Evolutionary conservation across 108 stramenopile species (phyloP).

Genomic region (Fragilaria radians): DNA sequence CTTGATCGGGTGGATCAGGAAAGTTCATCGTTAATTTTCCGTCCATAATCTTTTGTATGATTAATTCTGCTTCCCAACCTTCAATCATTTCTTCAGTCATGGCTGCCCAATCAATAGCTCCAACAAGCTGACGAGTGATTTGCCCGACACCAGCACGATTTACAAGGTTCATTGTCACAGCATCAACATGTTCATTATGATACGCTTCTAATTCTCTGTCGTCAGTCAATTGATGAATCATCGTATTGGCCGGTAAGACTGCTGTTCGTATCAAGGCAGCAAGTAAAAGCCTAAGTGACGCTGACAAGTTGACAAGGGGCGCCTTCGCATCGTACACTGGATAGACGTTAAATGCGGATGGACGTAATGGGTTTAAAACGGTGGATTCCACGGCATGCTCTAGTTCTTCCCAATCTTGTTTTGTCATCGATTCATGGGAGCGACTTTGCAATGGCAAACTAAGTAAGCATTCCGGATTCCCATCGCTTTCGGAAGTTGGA

Average conservation of each 20-base stretch:
- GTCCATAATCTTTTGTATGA: conserved; percentile 31
- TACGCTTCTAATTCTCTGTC: conserved; percentile 37
- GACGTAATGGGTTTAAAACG: conserved; percentile 52
- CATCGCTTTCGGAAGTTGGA: conserved; percentile 12
- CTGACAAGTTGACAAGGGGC: conserved; percentile 54
- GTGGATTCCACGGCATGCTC: conserved; percentile 58
- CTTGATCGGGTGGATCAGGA: conserved; percentile 50
- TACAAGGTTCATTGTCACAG: conserved; percentile 31
- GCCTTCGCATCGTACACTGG: conserved; percentile 50
- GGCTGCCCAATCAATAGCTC: conserved; percentile 75
- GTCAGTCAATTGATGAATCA: conserved; percentile 62
- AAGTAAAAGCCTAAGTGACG: conserved; percentile 60
- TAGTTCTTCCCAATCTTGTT: conserved; percentile 58
- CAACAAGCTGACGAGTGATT: conserved; percentile 52
- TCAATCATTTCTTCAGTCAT: conserved; percentile 40
- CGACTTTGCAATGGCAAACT: conserved; percentile 62
- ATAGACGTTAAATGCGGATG: conserved; percentile 51
- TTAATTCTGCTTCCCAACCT: conserved; percentile 25
- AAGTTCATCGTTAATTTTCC: conserved; percentile 23
- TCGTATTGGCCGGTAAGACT: conserved; percentile 49
- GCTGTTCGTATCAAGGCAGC: conserved; percentile 70
- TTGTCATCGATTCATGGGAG: conserved; percentile 37
- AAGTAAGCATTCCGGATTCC: conserved; percentile 24
- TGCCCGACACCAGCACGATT: conserved; percentile 35
- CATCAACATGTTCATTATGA: conserved; percentile 24